Evolutionary conservation across 2,329 filamentous ascomycete genomes (phyloP), one percentile per base, ranked within the genome.

Genomic region (Colletotrichum tropicicola): DNA sequence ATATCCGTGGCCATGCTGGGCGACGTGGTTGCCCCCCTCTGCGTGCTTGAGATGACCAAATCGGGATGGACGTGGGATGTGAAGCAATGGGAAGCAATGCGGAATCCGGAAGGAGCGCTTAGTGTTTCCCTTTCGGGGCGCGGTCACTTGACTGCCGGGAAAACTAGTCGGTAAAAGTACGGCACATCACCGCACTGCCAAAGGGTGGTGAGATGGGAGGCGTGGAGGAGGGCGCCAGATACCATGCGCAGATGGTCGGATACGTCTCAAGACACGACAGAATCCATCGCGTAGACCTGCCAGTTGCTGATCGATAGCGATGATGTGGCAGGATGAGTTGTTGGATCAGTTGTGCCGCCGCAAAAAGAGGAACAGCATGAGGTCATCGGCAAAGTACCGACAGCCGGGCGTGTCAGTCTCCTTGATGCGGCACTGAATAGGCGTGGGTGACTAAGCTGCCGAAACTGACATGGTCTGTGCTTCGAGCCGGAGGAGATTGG

Each of bases 31-130:
- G 39, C 39, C 32, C 55, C 44, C 53, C 44, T 49, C 48, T 32
- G 32, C 12, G 55, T 66, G 61, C 23, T 65, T 66, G 52, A 57
- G 41, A 61, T 57, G 52, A 25, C 56, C 57, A 21, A 12, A 44
- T 57, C 35, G 56, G 65, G 51, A 60, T 59, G 28, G 5, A 37
- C 47, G 59, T 51, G 47, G 59, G 52, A 63, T 48, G 45, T 39
- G 39, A 28, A 57, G 45, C 23, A 52, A 52, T 45, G 47, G 53
- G 48, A 66, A 55, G 60, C 35, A 55, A 21, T 59, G 48, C 64
- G 41, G 54, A 30, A 56, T 67, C 9, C 6, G 56, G 65, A 55
- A 64, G 55, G 23, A 30, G 61, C 61, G 61, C 61, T 65, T 65
- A 61, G 23, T 25, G 21, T 55, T 65, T 55, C 61, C 48, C 5